Base-by-base conservation (phyloP, 2,329 filamentous ascomycete species). In the Fusarium ramigenum region DNA sequence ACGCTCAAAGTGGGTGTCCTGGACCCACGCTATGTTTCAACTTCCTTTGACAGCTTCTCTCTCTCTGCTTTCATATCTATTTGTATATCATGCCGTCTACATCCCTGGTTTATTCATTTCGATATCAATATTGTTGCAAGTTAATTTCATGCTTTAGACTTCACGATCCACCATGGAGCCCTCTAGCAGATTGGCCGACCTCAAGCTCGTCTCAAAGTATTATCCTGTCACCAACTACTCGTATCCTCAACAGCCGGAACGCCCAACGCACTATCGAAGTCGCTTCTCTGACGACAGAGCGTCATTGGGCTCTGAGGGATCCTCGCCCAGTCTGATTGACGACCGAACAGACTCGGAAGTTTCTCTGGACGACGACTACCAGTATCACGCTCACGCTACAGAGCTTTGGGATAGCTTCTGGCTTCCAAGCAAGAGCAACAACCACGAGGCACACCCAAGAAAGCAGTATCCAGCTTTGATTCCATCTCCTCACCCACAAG, bases 331-430 rank as follows among this genome's bases (percentile, higher is more conserved):
- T 34, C 82, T 88, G 77, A 83, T 87, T 21, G 86, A 89, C 70
- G 85, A 88, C 73, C 84, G 83, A 9, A 82, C 82, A 11, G 86
- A 87, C 72, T 88, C 86, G 9, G 87, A 89, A 58, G 77, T 80
- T 23, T 89, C 87, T 10, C 73, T 81, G 37, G 87, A 89, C 25
- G 87, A 88, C 46, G 86, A 88, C 72, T 83, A 84, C 63, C 84
- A 86, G 66, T 85, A 87, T 69, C 84, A 85, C 62, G 77, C 82
- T 25, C 82, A 85, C 37, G 81, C 82, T 9, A 78, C 82, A 32
- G 83, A 86, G 73, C 77, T 87, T 5, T 89, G 87, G 87, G 85
- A 88, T 74, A 85, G 80, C 60, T 89, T 88, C 75, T 88, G 86
- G 86, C 74, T 76, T 43, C 75, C 61, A 14, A 68, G 37, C 53